These are phyloP conservation scores for Colletotrichum spinosum DNA, from an alignment of 2,329 filamentous ascomycete species.

Conservation along the genomic window DNA sequence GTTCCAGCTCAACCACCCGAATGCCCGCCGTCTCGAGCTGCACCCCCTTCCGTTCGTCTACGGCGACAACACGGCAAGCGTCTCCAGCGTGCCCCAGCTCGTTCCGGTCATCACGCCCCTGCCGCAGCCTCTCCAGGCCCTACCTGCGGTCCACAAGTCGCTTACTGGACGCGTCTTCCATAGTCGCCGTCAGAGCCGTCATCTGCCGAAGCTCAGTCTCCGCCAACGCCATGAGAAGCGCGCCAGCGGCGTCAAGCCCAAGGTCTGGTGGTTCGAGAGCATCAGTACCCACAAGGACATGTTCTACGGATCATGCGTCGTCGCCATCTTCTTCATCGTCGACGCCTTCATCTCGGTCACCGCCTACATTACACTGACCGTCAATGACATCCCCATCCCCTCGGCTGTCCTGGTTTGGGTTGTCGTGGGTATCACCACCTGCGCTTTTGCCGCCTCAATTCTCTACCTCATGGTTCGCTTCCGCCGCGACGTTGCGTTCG, in stretches of 20 bases:
- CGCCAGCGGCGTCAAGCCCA: constrained; percentile 1
- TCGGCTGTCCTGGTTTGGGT: constrained; percentile 21
- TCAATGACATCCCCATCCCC: background rate
- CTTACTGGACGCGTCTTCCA: background rate
- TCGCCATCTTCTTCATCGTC: constrained; percentile 17
- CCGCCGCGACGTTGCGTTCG: constrained; percentile 7
- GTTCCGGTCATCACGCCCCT: constrained; percentile 4
- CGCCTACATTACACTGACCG: constrained; percentile 1
- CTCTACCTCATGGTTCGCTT: constrained; percentile 18
- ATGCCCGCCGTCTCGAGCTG: constrained; percentile 15
- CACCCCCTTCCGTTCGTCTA: constrained; percentile 12
- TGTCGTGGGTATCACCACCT: constrained; percentile 12
- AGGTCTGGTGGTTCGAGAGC: constrained; percentile 24
- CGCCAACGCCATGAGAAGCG: background rate
- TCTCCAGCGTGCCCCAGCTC: constrained; percentile 13
- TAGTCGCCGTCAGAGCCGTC: constrained; percentile 2
- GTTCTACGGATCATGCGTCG: background rate
- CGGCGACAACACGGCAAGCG: background rate
- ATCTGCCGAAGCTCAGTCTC: background rate
- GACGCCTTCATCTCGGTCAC: constrained; percentile 14
- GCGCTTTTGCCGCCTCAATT: constrained; percentile 8
- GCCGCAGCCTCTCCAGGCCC: background rate
- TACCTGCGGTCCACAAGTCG: background rate
- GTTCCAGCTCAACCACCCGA: constrained; percentile 30
- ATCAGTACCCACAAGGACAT: constrained; percentile 19